Conservation (phyloP, 1,284 basidiomycete species). For the Mycena citricolor region DNA sequence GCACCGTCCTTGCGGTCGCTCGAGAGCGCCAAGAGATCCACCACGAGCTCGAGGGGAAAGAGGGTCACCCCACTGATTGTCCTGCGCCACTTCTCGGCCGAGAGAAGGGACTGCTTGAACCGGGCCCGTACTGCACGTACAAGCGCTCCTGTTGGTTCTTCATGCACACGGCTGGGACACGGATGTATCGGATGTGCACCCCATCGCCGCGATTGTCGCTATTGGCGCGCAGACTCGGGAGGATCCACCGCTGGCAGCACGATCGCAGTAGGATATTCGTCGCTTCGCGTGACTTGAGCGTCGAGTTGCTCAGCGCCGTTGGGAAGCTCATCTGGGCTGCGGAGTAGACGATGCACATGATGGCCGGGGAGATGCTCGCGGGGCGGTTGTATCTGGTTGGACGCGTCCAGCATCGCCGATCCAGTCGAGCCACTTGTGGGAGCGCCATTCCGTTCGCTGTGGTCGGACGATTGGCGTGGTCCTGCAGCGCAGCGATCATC, state of each 20-base stretch:
- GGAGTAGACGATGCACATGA: slow-evolving; percentile 51
- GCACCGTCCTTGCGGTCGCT: too few species aligned
- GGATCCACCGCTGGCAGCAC: slow-evolving; percentile 53
- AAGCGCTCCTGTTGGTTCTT: slow-evolving; percentile 52
- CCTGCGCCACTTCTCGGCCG: slow-evolving; percentile 55
- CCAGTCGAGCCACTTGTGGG: too few species aligned
- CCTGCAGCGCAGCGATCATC: too few species aligned
- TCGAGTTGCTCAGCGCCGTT: too few species aligned
- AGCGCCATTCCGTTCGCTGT: too few species aligned
- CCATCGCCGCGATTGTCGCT: slow-evolving; percentile 40
- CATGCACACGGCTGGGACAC: too few species aligned
- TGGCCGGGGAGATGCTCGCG: slow-evolving; percentile 63
- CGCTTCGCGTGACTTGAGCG: slow-evolving; percentile 29
- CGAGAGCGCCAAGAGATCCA: slow-evolving; percentile 33
- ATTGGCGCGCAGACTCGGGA: slow-evolving; percentile 53
- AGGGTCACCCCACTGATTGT: slow-evolving; percentile 62
- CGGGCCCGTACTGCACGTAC: slow-evolving; percentile 54
- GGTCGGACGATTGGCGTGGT: too few species aligned
- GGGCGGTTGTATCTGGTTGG: slow-evolving; percentile 64
- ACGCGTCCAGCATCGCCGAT: too few species aligned
- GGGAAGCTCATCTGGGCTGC: too few species aligned
- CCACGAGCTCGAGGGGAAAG: slow-evolving; percentile 55
- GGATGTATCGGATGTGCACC: slow-evolving; percentile 53
- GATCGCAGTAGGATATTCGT: slow-evolving; percentile 44
- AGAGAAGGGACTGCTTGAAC: slow-evolving; percentile 54